These are phyloP conservation scores for Bretziella fagacearum DNA, from an alignment of 2,329 filamentous ascomycete species.

Conservation along the genomic window DNA sequence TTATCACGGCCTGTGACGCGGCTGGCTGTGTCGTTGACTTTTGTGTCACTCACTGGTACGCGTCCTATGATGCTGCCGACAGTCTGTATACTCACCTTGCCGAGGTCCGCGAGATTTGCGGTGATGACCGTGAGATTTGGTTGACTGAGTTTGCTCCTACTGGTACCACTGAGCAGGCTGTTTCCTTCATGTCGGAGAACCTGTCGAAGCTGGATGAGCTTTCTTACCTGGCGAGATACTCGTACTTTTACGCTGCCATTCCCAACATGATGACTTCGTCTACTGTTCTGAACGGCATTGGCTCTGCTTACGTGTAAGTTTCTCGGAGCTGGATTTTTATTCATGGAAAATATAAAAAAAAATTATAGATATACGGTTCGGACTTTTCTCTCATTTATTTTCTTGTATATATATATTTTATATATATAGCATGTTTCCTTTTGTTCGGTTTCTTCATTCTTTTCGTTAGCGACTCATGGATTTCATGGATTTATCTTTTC, in stretches of 20 bases:
- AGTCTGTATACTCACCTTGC: constrained; percentile 39
- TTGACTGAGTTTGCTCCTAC: constrained; percentile 46
- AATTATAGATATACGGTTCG: not conserved
- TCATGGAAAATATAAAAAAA: not conserved
- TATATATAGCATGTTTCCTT: constrained; percentile 17
- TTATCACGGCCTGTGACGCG: constrained; percentile 33
- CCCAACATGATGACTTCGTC: constrained; percentile 27
- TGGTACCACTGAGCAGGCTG: constrained; percentile 27
- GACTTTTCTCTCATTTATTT: constrained; percentile 11
- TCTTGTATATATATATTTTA: constrained; percentile 16
- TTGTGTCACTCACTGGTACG: constrained; percentile 49
- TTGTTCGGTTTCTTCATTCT: not conserved
- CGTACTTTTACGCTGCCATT: constrained; percentile 34
- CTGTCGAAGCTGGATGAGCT: constrained; percentile 32
- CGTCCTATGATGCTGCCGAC: constrained; percentile 27
- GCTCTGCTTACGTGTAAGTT: constrained; percentile 30
- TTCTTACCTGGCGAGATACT: constrained; percentile 36
- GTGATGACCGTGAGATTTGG: constrained; percentile 35
- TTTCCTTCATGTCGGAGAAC: constrained; percentile 32
- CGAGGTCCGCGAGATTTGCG: constrained; percentile 28
- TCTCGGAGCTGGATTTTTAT: not conserved
- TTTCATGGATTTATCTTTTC: not conserved
- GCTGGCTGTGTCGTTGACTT: constrained; percentile 39
- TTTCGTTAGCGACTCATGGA: not conserved
- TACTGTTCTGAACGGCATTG: constrained; percentile 28